These are phyloP conservation scores for Meyerozyma elateridarum DNA, from an alignment of 1,139 yeast species.

Conservation along the genomic window DNA sequence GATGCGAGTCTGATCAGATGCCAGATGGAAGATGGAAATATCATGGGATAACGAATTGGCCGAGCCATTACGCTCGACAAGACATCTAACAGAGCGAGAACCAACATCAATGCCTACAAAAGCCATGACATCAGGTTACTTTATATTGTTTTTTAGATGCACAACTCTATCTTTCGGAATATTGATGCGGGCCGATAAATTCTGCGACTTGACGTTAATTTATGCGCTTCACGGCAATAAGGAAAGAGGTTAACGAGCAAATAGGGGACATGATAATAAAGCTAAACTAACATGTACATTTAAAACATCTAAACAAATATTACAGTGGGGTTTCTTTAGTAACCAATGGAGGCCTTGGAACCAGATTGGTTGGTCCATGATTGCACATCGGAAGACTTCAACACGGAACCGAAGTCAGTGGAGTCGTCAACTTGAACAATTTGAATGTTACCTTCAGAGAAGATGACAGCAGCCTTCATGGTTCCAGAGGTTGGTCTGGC, in stretches of 20 bases:
- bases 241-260: too few species aligned
- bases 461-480: slow-evolving; percentile 87
- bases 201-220: too few species aligned
- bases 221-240: too few species aligned
- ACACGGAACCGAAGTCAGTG: slow-evolving; percentile 49
- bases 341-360: slow-evolving; percentile 33
- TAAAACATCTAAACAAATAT: slow-evolving; percentile 4
- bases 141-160: neutral
- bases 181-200: too few species aligned
- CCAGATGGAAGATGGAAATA: slow-evolving; percentile 7
- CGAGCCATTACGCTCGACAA: slow-evolving; percentile 17
- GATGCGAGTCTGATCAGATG: slow-evolving; percentile 12
- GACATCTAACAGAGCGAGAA: slow-evolving; percentile 45
- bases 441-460: slow-evolving; percentile 46
- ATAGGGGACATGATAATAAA: too few species aligned
- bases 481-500: slow-evolving; percentile 73
- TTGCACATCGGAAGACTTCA: slow-evolving; percentile 50
- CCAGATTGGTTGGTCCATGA: slow-evolving; percentile 53
- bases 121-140: too few species aligned
- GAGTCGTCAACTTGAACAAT: slow-evolving; percentile 56
- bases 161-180: too few species aligned
- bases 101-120: slow-evolving; percentile 52
- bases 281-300: slow-evolving; percentile 1
- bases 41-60: slow-evolving; percentile 12
- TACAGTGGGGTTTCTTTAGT: slow-evolving; percentile 6